Evolutionary conservation across 2,329 filamentous ascomycete genomes (phyloP), one percentile per base, ranked within the genome.

Genomic region (Polychaeton citri): DNA sequence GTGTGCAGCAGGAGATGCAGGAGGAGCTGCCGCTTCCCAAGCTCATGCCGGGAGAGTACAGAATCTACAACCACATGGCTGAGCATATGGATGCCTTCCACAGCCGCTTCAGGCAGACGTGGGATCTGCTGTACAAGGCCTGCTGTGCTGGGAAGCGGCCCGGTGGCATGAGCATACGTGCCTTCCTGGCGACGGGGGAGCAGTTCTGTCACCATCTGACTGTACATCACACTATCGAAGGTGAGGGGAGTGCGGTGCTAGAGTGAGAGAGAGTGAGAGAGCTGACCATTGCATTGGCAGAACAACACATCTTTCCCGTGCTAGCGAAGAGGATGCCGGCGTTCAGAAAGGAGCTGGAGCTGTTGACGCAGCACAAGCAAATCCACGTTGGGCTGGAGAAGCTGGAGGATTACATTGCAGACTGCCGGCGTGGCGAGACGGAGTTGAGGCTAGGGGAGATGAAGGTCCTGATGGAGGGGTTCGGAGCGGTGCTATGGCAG

Each of bases 11-110:
- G 17, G 12, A 32, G 30, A 10, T 15, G 30, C 12, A 32, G 10
- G 41, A 47, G 24, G 44, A 64, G 37, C 46, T 62, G 38, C 37
- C 61, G 10, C 58, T 81, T 2, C 75, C 79, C 0, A 74, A 79
- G 17, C 65, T 88, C 19, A 75, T 74, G 0, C 58, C 73, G 2
- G 63, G 68, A 38, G 79, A 88, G 38, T 86, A 83, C 50, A 66
- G 66, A 34, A 60, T 66, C 26, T 87, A 80, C 58, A 86, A 87
- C 59, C 67, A 67, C n/a, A 62, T 85, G 50, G 77, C 81, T 0
- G 80, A 81, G 38, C 69, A 72, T 43, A 87, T 87, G 82, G 71
- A 87, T 31, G 63, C 71, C 42, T 86, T 79, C 60, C 83, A 90
- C 62, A 74, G 76, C 47, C 71, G 81, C 61, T 90, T 90, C 65